Base-by-base conservation (phyloP, 2,329 filamentous ascomycete species). In the Phialemonium atrogriseum region DNA sequence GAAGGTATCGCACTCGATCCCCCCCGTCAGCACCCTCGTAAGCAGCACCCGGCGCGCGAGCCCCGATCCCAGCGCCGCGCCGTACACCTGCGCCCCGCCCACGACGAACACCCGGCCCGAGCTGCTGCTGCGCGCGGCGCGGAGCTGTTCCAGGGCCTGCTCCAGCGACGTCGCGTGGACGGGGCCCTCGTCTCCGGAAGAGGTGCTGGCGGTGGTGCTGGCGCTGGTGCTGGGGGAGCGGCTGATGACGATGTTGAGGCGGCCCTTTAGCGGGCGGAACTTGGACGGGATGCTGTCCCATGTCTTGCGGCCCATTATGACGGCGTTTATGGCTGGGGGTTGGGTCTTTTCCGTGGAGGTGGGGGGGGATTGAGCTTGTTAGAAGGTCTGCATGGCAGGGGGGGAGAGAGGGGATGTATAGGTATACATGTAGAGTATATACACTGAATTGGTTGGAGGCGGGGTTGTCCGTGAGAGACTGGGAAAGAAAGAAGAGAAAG, bases 241-340 rank as follows among this genome's bases (percentile, higher is more conserved):
- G 39, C 77, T 83, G 44, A 98, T 66, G 42, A 96, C 74, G 24
- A 95, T 74, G 56, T 94, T 96, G 30, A 87, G 64, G 8, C 91
- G 69, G 40, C 77, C 81, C 39, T 76, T 79, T 20, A 98, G 68
- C 12, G 91, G 91, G 3, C 87, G 72, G 53, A 91, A 87, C 31
- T 68, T 71, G 6, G 66, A 51, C 3, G 91, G 89, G 38, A 98
- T 89, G 42, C 79, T 86, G 32, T 94, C 86, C 80, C 89, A 98
- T 0, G 91, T 98, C 59, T 93, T 95, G 50, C 91, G 83, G 38
- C 91, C 91, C 91, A 98, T 98, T 45, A 98, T 81, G 31, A 96
- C 84, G 12, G 84, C 83, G 55, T 88, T 89, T 43, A 62, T 36
- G 24, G 60, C 45, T 1, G 51, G 41, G 7, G 56, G 36, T 3